These are phyloP conservation scores for Cryptococcus sp. DNA, from an alignment of 1,284 basidiomycete genomes.

Conservation along the genomic window DNA sequence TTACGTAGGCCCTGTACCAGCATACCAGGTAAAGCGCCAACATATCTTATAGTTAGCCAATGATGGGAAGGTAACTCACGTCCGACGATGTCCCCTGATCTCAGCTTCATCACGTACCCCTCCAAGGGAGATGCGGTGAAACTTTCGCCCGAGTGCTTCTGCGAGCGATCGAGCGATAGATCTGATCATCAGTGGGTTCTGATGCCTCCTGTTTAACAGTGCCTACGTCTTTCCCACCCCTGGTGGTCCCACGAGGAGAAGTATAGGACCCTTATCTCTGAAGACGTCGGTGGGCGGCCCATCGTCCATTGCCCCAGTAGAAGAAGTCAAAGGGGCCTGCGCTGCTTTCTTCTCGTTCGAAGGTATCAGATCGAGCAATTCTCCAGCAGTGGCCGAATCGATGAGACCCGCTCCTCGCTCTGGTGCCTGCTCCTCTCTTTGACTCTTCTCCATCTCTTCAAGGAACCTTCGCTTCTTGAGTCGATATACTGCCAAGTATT, in stretches of 20 bases:
- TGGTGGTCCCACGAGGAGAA: constrained; percentile 77
- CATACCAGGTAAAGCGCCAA: constrained; percentile 85
- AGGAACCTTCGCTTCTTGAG: constrained; percentile 39
- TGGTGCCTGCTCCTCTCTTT: neutral
- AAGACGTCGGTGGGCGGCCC: constrained; percentile 31
- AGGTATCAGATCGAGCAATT: constrained; percentile 27
- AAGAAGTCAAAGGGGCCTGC: neutral
- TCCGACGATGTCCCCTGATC: constrained; percentile 94
- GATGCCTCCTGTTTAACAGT: neutral
- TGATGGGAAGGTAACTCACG: constrained; percentile 63
- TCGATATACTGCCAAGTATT: constrained; percentile 44
- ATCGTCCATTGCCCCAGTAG: constrained; percentile 14
- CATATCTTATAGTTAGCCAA: constrained; percentile 18
- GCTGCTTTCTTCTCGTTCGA: constrained; percentile 12
- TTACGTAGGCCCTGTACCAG: constrained; percentile 94
- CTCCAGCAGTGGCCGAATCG: constrained; percentile 16
- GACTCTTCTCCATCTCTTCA: constrained; percentile 19
- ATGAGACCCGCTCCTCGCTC: constrained; percentile 5
- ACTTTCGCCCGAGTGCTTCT: constrained; percentile 34
- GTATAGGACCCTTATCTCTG: constrained; percentile 43
- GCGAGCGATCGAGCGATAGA: constrained; percentile 42
- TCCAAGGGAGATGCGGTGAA: constrained; percentile 81
- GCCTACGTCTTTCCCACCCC: constrained; percentile 93
- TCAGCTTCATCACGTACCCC: constrained; percentile 95
- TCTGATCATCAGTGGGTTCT: constrained; percentile 9